A percentile compares a stretch with the other conserved stretches of the same genome.
Evolutionary conservation across 2,329 filamentous ascomycete genomes (phyloP).

Genomic region (Diplodia scrobiculata): DNA sequence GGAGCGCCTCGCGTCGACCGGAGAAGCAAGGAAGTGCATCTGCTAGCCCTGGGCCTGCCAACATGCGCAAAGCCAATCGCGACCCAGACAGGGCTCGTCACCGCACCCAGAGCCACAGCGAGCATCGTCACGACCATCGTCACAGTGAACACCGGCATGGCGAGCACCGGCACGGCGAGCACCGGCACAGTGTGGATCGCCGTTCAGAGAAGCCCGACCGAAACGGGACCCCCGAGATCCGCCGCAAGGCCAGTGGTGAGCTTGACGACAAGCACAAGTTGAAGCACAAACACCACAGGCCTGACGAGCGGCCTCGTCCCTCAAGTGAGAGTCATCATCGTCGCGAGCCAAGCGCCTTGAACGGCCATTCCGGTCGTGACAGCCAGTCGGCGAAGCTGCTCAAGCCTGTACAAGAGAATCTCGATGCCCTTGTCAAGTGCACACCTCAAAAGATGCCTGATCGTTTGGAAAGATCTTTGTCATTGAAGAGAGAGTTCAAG

Average conservation of each 20-base stretch:
- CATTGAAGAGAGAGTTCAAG: slow-evolving; percentile 63
- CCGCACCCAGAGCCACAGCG: slow-evolving; percentile 34
- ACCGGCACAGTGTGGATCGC: slow-evolving; percentile 47
- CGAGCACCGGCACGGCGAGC: slow-evolving; percentile 46
- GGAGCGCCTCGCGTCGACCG: slow-evolving; percentile 54
- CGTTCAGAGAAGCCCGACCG: slow-evolving; percentile 41
- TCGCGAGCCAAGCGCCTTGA: slow-evolving; percentile 33
- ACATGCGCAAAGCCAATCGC: slow-evolving; percentile 42
- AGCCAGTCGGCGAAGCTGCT: slow-evolving; percentile 49
- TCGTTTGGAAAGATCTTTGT: slow-evolving; percentile 62
- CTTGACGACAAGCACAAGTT: slow-evolving; percentile 51
- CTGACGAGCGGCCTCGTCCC: slow-evolving; percentile 51
- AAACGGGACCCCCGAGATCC: slow-evolving; percentile 50
- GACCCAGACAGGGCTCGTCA: slow-evolving; percentile 44
- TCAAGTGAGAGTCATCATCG: slow-evolving; percentile 34
- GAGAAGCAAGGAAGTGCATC: slow-evolving; percentile 63
- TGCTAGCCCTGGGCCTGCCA: slow-evolving; percentile 67
- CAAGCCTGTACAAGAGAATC: slow-evolving; percentile 62
- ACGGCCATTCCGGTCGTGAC: slow-evolving; percentile 33
- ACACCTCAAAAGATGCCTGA: slow-evolving; percentile 65
- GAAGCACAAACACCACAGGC: slow-evolving; percentile 55
- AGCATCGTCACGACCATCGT: slow-evolving; percentile 28
- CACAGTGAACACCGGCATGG: slow-evolving; percentile 45
- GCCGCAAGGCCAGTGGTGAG: slow-evolving; percentile 51
- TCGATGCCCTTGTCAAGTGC: slow-evolving; percentile 62